Conservation (phyloP, 257 asterid species). For the Anisodus acutangulus region DNA sequence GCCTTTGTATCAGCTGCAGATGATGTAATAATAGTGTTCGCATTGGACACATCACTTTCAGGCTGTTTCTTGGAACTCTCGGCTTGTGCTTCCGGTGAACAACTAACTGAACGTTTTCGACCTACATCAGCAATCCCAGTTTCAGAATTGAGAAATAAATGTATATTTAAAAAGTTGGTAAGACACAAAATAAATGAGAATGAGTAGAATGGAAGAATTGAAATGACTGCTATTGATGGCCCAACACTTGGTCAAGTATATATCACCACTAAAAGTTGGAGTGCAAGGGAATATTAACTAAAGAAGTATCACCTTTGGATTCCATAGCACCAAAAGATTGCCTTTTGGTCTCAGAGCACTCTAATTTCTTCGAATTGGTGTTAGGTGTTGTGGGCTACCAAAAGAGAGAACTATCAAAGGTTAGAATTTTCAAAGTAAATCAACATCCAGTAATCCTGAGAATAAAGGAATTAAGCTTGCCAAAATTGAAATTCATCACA, state of each 20-base stretch:
- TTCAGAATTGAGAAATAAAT: constrained; percentile 27
- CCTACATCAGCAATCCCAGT: constrained; percentile 44
- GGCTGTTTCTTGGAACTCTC: constrained; percentile 34
- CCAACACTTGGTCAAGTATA: neutral
- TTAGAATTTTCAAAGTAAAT: constrained; percentile 26
- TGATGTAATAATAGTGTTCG: constrained; percentile 17
- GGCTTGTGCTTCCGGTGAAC: constrained; percentile 30
- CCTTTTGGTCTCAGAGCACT: constrained; percentile 25
- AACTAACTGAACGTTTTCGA: constrained; percentile 37
- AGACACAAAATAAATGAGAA: neutral
- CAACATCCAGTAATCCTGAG: constrained; percentile 3
- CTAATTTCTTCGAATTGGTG: constrained; percentile 40
- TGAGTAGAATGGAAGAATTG: constrained; percentile 9
- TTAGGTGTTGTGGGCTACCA: constrained; percentile 47
- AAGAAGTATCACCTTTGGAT: constrained; percentile 42
- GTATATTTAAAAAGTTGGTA: constrained; percentile 1
- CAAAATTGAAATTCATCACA: constrained; percentile 13
- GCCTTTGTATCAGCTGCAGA: neutral
- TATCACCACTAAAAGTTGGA: neutral
- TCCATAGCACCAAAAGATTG: constrained; percentile 36
- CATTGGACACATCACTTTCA: constrained; percentile 23
- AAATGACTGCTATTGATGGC: neutral
- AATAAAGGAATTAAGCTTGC: neutral
- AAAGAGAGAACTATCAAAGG: constrained; percentile 22
- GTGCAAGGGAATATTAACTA: neutral